Conservation (phyloP, 2,329 filamentous ascomycete genomes). For the Thelonectria rubi region DNA sequence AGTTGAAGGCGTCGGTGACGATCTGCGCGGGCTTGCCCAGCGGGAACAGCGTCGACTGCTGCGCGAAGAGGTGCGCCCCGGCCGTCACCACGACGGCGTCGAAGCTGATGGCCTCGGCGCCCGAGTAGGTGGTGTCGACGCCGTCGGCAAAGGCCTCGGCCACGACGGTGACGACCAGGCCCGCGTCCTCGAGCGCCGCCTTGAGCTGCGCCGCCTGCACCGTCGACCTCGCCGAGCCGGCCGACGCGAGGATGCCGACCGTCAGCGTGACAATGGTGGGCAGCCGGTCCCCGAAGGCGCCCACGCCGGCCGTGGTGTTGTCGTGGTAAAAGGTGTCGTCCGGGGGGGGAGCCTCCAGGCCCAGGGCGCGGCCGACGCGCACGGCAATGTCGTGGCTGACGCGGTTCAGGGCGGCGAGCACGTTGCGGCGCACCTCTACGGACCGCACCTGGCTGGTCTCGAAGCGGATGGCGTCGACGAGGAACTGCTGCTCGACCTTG, state of each 20-base stretch:
- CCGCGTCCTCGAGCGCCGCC: conserved; percentile 56
- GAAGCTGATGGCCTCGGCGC: conserved; percentile 68
- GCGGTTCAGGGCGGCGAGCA: conserved; percentile 73
- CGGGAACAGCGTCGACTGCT: conserved; percentile 67
- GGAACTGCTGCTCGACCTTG: conserved; percentile 72
- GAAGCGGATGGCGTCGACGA: conserved; percentile 78
- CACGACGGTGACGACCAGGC: conserved; percentile 67
- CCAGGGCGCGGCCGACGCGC: conserved; percentile 71
- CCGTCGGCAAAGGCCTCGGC: conserved; percentile 64
- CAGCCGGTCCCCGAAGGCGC: conserved; percentile 66
- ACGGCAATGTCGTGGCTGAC: conserved; percentile 72
- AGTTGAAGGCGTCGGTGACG: conserved; percentile 69
- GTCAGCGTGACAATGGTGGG: conserved; percentile 69
- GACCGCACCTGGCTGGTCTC: conserved; percentile 70
- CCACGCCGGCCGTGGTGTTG: conserved; percentile 70
- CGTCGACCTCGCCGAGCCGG: conserved; percentile 53
- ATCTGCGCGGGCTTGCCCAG: conserved; percentile 71
- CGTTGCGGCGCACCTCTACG: conserved; percentile 67
- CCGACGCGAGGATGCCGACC: conserved; percentile 68
- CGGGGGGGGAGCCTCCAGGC: conserved; percentile 64
- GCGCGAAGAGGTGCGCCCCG: conserved; percentile 62
- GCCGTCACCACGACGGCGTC: conserved; percentile 70
- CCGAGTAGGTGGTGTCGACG: conserved; percentile 71
- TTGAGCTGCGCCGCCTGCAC: conserved; percentile 60
- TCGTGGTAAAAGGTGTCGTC: conserved; percentile 74